Evolutionary conservation across 2,329 filamentous ascomycete species (phyloP).

Genomic region (Septoria petroselini): DNA sequence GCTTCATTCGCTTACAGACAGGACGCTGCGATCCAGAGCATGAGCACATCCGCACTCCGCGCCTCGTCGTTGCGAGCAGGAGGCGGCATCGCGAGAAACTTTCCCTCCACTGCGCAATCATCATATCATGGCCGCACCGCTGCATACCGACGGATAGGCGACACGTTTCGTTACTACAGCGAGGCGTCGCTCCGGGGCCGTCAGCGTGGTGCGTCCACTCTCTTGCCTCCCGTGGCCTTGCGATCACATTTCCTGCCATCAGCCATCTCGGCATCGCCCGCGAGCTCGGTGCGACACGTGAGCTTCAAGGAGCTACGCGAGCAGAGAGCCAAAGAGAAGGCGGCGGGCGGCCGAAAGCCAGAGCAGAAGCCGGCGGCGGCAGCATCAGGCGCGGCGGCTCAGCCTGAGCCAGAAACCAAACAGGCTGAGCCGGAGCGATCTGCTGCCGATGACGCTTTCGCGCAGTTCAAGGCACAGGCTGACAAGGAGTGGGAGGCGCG

Average conservation of each 20-base stretch:
- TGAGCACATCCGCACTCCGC: conserved; percentile 45
- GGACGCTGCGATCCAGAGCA: conserved; percentile 36
- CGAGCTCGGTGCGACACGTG: conserved; percentile 45
- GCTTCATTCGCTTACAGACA: conserved; percentile 6
- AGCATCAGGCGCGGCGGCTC: conserved; percentile 33
- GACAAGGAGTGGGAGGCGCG: conserved; percentile 40
- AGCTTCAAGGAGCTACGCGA: conserved; percentile 42
- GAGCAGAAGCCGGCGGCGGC: conserved; percentile 43
- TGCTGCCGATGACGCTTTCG: conserved; percentile 39
- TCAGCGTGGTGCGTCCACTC: conserved; percentile 25
- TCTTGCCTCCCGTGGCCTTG: conserved; percentile 39
- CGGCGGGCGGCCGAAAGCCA: conserved; percentile 40
- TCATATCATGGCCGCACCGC: conserved; percentile 47
- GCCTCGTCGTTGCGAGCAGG: conserved; percentile 43
- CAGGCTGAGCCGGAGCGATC: conserved; percentile 29
- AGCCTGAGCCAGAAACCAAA: conserved; percentile 37
- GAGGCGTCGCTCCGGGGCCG: conserved; percentile 32
- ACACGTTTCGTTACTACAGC: conserved; percentile 29
- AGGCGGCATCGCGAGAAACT: conserved; percentile 39
- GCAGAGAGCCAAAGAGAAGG: conserved; percentile 37
- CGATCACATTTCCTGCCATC: conserved; percentile 46
- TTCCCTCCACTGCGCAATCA: conserved; percentile 39
- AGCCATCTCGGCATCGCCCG: conserved; percentile 42
- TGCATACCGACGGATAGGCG: conserved; percentile 48
- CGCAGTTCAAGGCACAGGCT: conserved; percentile 37